These are phyloP conservation scores for Pontederia crassipes DNA, from an alignment of 176 grass and related monocot genomes.

Conservation along the genomic window DNA sequence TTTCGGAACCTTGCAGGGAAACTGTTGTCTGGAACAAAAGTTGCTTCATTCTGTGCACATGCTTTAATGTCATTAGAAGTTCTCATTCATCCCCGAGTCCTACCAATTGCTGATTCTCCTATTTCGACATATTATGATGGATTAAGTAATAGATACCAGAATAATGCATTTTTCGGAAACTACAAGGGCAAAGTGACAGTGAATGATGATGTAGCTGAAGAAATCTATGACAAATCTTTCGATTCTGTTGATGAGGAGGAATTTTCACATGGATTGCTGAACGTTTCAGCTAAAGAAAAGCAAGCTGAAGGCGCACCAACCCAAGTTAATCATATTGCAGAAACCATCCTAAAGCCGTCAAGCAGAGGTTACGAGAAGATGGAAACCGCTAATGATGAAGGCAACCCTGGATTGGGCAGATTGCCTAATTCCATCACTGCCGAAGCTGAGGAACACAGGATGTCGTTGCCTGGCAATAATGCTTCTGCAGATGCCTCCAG, in stretches of 20 bases:
- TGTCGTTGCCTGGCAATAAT: neutral
- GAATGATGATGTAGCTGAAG: slow-evolving; percentile 25
- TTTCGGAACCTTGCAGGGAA: slow-evolving; percentile 55
- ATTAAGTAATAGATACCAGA: slow-evolving; percentile 4
- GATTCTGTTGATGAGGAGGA: slow-evolving; percentile 31
- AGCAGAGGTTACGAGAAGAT: slow-evolving; percentile 14
- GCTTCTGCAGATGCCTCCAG: neutral
- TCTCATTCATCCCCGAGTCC: slow-evolving; percentile 68
- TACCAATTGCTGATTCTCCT: slow-evolving; percentile 29
- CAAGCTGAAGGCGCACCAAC: slow-evolving; percentile 12
- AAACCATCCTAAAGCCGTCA: slow-evolving; percentile 4
- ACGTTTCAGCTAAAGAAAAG: slow-evolving; percentile 21
- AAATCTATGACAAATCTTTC: slow-evolving; percentile 43
- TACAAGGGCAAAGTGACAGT: slow-evolving; percentile 2
- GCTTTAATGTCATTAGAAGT: slow-evolving; percentile 70
- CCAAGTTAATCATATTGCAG: slow-evolving; percentile 4
- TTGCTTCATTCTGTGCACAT: slow-evolving; percentile 50
- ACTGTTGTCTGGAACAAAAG: slow-evolving; percentile 45
- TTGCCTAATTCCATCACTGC: slow-evolving; percentile 5
- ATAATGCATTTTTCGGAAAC: slow-evolving; percentile 21
- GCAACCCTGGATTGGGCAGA: slow-evolving; percentile 7
- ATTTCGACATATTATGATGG: slow-evolving; percentile 16
- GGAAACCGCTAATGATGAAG: slow-evolving; percentile 18
- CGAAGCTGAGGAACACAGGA: neutral
- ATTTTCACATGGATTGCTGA: slow-evolving; percentile 10